A percentile compares a stretch with the other conserved stretches of the same genome.
Conservation (phyloP, 2,329 filamentous ascomycete species). For the Niveomyces coronatus region DNA sequence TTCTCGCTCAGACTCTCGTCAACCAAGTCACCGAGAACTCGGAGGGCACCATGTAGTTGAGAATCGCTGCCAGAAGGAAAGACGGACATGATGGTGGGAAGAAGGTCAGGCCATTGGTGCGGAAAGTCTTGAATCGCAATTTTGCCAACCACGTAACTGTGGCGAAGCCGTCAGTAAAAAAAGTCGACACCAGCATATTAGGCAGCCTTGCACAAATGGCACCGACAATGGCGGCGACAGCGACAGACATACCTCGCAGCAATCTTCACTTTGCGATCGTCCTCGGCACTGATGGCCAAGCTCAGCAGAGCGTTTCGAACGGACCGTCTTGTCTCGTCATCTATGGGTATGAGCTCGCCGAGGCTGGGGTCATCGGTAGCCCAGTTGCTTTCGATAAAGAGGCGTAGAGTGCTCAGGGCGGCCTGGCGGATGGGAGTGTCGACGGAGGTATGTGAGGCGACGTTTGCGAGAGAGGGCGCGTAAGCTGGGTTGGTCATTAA, state of each 20-base stretch:
- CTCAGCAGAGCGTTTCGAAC: slow-evolving; percentile 67
- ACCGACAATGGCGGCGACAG: not conserved
- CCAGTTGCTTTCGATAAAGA: slow-evolving; percentile 81
- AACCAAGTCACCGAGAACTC: slow-evolving; percentile 79
- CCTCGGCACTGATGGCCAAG: slow-evolving; percentile 61
- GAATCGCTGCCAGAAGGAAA: slow-evolving; percentile 66
- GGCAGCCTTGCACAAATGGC: too few relatives aligned
- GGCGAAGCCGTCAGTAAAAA: too few relatives aligned
- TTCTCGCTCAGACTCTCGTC: slow-evolving; percentile 90
- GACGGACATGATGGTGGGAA: slow-evolving; percentile 68
- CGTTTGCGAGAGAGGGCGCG: slow-evolving; percentile 67
- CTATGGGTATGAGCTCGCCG: slow-evolving; percentile 50
- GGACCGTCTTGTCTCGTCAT: slow-evolving; percentile 61
- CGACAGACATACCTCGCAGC: slow-evolving; percentile 62
- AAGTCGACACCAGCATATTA: not conserved
- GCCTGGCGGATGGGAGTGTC: slow-evolving; percentile 70
- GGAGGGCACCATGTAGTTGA: slow-evolving; percentile 81
- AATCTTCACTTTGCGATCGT: slow-evolving; percentile 77
- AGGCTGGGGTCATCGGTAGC: slow-evolving; percentile 63
- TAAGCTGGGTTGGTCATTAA: slow-evolving; percentile 62
- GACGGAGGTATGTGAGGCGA: slow-evolving; percentile 67
- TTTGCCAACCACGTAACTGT: slow-evolving; percentile 73
- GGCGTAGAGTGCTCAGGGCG: slow-evolving; percentile 68
- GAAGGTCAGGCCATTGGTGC: slow-evolving; percentile 83
- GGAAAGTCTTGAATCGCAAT: slow-evolving; percentile 91